A percentile compares a stretch with the other conserved stretches of the same genome.
Conservation (phyloP, 2,329 filamentous ascomycete species). For the Aureobasidium subglaciale region DNA sequence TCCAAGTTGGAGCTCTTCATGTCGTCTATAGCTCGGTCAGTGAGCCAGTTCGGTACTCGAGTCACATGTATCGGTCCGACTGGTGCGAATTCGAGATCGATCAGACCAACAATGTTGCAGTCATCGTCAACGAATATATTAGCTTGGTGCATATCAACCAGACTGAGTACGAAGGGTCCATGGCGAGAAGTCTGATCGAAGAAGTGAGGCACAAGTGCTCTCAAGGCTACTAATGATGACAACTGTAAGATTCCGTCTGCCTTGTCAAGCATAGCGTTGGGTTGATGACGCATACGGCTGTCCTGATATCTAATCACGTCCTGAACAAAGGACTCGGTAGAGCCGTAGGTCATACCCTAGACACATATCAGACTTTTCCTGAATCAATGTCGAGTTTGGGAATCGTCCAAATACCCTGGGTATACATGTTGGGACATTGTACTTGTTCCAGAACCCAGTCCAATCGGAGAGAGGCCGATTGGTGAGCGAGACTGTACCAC, state of each 20-base stretch:
- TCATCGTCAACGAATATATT: neutral
- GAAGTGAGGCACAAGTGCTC: neutral
- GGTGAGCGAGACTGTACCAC: conserved; percentile 18
- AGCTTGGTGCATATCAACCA: neutral
- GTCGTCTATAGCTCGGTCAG: neutral
- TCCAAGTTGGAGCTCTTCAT: neutral
- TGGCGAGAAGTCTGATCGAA: neutral
- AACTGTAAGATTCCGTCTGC: neutral
- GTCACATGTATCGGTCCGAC: neutral
- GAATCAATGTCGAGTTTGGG: too few relatives aligned
- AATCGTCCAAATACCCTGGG: neutral
- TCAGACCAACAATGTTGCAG: neutral
- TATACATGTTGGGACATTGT: neutral
- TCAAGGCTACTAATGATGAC: neutral
- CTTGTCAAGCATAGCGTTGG: neutral
- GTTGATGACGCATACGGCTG: neutral
- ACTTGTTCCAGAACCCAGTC: neutral
- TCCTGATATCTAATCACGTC: neutral
- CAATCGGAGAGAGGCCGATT: conserved; percentile 15
- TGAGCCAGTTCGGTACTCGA: neutral
- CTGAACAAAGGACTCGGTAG: neutral
- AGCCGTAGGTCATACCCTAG: neutral
- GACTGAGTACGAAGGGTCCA: neutral
- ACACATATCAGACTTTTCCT: too few relatives aligned
- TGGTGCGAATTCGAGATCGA: neutral